Base-by-base conservation (phyloP, 345 rosid species). In the Luvunga scandens region DNA sequence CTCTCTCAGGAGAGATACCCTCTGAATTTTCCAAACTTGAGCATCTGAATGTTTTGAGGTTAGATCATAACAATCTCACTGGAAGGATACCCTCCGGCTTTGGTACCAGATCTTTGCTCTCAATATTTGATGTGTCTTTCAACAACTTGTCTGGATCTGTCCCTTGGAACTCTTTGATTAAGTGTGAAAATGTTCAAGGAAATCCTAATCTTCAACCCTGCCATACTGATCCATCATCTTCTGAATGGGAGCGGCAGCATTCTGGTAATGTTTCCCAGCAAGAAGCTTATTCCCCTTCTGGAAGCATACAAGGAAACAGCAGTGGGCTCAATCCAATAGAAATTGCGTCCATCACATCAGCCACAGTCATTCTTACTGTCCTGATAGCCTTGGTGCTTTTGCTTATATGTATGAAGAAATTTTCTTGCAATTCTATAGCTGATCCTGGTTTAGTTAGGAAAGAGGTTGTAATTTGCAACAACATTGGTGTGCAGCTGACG, bases 101-200 rank as follows among this genome's bases (percentile, higher is more conserved):
- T 63, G 67, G 80, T 60, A 70, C 80, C 42, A 77, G 66, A 78
- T 77, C 83, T 66, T 70, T 84, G 42, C 90, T 89, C 73, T 72
- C 81, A n/a, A 86, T 81, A 31, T 82, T 89, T 66, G 81, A 87
- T 80, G 90, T 84, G 50, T 87, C 91, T 70, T 89, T 84, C 81
- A 89, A 89, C 84, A 85, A 89, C 76, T 80, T 88, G 48, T 83
- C 89, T 59, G 91, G 91, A 56, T 66, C 85, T 64, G 39, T 86
- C 42, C 91, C 89, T 75, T 34, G 65, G 77, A 83, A 81, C 63
- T 56, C 84, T 31, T 45, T 74, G 50, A 33, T 75, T 9, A 83
- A 75, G 31, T 88, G 86, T 57, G 84, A 85, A 63, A 78, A 80
- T 66, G 69, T 81, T 36, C 79, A 53, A 80, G 90, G 88, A 72